Base-by-base conservation (phyloP, 139 green algal genomes). In the Zygnema cylindricum region DNA sequence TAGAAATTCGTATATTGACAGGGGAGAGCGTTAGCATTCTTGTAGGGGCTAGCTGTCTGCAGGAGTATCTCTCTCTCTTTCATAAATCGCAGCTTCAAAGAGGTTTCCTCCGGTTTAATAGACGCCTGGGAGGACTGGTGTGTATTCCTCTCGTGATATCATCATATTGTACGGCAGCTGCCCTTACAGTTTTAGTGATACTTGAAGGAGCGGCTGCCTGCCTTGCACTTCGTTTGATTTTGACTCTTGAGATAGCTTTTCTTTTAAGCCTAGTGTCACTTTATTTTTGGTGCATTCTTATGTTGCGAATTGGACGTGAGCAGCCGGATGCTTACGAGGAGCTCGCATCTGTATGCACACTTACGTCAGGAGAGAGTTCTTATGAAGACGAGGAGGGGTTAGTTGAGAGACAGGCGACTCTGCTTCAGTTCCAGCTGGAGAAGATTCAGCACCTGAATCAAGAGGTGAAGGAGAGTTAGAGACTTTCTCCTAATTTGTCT, bases 361-460 rank as follows among this genome's bases (percentile, higher is more conserved):
- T 63, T 7, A 63, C 7, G 49, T 63, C 49, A 16, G 49, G 16
- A 16, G 49, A 63, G 49, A 63, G 7, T 16, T 63, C 49, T 63
- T 79, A 79, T 16, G 7, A 16, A 7, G 71, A 79, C 3, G 38
- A 79, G 38, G 71, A 43, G 71, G 38, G 38, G 36, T 16, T 79
- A 16, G 71, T 79, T 11, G 71, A 79, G 71, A 7, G 71, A 11
- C 71, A 79, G 71, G 71, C 71, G 36, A 11, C 38, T 7, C 71
- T 79, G 3, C 71, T 79, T 11, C 71, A 43, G 11, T 79, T 79
- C 38, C 71, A 79, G 71, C 71, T 40, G 36, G 71, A 79, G 11
- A 43, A 41, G 7, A 41, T 79, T 3, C 71, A 43, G 36, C 71
- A 16, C 36, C 71, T 79, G 11, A 79, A 43, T 43, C 38, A 54